These are phyloP conservation scores for Septoria petroselini DNA, from an alignment of 2,329 filamentous ascomycete genomes.

Conservation along the genomic window DNA sequence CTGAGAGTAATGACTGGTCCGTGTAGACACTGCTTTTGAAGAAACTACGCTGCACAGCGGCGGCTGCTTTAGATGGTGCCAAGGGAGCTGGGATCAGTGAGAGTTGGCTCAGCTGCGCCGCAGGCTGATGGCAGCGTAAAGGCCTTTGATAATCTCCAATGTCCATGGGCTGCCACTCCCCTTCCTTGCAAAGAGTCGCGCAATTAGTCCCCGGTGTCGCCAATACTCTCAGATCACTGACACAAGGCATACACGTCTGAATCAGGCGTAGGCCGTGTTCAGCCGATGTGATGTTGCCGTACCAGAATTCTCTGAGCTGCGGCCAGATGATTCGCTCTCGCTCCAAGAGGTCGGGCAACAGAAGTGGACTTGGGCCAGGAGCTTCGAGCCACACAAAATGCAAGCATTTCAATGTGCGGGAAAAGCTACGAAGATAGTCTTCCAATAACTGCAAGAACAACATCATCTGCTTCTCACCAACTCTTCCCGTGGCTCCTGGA, in stretches of 20 bases:
- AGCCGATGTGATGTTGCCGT: conserved; percentile 26
- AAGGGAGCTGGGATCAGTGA: conserved; percentile 5
- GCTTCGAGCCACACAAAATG: conserved; percentile 35
- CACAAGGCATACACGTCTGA: not conserved
- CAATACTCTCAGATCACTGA: not conserved
- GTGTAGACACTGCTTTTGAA: too few relatives aligned
- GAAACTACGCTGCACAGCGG: not conserved
- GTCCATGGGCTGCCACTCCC: not conserved
- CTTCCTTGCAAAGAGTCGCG: not conserved
- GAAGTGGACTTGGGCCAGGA: conserved; percentile 34
- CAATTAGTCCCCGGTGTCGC: too few relatives aligned
- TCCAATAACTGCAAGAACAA: conserved; percentile 35
- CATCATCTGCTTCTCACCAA: conserved; percentile 27
- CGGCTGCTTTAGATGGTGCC: not conserved
- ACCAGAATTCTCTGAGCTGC: conserved; percentile 27
- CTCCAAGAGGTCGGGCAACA: conserved; percentile 25
- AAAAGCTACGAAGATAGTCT: conserved; percentile 35
- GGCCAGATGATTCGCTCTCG: conserved; percentile 25
- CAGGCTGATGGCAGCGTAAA: not conserved
- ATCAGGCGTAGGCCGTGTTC: conserved; percentile 3
- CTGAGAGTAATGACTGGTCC: too few relatives aligned
- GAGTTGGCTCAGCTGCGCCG: not conserved
- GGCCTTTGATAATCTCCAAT: not conserved
- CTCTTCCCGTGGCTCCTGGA: conserved; percentile 18
- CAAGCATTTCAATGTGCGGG: conserved; percentile 28